A percentile compares a stretch with the other conserved stretches of the same genome.
phyloP scores from a whole-genome alignment of 345 rosid genomes.

The Populus deltoides region DNA sequence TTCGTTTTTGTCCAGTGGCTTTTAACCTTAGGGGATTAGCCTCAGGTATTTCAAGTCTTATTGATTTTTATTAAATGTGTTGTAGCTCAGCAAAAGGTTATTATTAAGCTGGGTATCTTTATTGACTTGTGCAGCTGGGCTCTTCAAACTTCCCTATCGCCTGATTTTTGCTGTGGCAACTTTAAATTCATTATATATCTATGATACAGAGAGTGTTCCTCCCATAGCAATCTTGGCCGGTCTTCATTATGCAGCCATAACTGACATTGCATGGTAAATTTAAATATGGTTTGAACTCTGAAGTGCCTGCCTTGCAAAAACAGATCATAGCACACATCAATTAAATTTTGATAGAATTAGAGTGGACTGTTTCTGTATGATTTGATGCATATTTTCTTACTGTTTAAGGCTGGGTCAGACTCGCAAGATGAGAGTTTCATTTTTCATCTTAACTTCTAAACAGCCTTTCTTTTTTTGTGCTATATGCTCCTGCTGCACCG shows the following conservation, averaged over 20 bases:
- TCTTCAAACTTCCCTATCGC: constrained; percentile 92
- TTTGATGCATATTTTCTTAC: too few species aligned
- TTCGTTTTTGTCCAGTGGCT: constrained; percentile 78
- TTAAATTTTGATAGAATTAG: not conserved
- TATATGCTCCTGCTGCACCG: not conserved
- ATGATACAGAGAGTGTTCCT: constrained; percentile 72
- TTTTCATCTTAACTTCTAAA: not conserved
- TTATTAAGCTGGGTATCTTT: constrained; percentile 3
- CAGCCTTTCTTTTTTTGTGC: not conserved
- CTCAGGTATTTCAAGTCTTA: constrained; percentile 44
- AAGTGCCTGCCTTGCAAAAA: not conserved
- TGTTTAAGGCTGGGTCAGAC: too few species aligned
- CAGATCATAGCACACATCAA: not conserved
- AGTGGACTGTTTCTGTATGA: too few species aligned
- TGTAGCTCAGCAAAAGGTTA: not conserved
- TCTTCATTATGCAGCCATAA: constrained; percentile 92
- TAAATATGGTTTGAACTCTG: not conserved
- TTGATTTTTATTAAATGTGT: not conserved
- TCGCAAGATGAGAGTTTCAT: not conserved
- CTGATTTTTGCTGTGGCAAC: constrained; percentile 87
- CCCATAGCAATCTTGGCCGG: constrained; percentile 82
- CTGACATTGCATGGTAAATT: constrained; percentile 78
- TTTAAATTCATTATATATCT: constrained; percentile 81
- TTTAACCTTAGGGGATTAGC: constrained; percentile 57
- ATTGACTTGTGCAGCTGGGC: constrained; percentile 50